phyloP scores from a whole-genome alignment of 2,329 filamentous ascomycete genomes.

The Zymoseptoria brevis region DNA sequence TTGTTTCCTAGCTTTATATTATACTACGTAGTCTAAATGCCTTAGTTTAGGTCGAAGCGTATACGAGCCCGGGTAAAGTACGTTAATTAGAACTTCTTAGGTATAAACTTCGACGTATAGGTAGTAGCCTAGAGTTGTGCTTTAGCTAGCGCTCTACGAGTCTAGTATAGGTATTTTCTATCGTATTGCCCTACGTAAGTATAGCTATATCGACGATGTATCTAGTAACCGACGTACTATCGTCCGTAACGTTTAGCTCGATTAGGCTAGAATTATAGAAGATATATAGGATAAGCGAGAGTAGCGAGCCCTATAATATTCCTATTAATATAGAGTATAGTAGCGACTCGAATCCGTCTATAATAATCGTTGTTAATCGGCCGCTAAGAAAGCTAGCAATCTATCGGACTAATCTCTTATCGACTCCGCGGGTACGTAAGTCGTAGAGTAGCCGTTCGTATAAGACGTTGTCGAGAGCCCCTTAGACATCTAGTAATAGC shows the following conservation, averaged over 20 bases:
- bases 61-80: background rate
- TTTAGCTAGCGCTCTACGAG: background rate
- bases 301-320: background rate
- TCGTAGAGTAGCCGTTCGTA: too few species aligned
- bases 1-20: background rate
- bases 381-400: background rate
- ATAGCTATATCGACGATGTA: background rate
- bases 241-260: background rate
- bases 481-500: too few species aligned
- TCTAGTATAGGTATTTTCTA: background rate
- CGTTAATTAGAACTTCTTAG: background rate
- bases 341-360: background rate
- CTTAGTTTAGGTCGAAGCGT: constrained; percentile 1
- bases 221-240: background rate
- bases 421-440: background rate
- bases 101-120: background rate
- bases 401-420: background rate
- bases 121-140: background rate
- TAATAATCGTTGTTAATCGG: background rate
- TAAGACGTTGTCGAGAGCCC: too few species aligned
- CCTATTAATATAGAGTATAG: background rate
- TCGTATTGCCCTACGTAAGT: background rate
- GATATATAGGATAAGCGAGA: constrained; percentile 1
- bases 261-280: constrained; percentile 2
- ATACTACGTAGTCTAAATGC: background rate